Conservation (phyloP, 345 rosid genomes). For the Microthlaspi erraticum region DNA sequence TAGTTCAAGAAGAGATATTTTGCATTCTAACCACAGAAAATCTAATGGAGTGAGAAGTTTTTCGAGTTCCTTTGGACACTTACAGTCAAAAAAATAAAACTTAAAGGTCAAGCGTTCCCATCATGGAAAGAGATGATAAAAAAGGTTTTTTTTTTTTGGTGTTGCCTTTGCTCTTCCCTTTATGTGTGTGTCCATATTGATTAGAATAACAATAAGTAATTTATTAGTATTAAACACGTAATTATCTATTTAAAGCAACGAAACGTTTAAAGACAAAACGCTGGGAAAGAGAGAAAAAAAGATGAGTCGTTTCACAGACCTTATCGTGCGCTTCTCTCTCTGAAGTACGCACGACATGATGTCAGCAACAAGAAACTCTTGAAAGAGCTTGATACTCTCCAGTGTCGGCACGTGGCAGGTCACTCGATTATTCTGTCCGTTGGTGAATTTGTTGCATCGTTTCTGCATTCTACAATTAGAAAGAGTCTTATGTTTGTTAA, state of each 20-base stretch:
- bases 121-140: constrained; percentile 31
- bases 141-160: neutral
- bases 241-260: constrained; percentile 35
- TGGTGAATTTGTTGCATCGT: constrained; percentile 1
- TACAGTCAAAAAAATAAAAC: constrained; percentile 5
- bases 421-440: neutral
- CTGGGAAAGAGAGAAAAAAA: neutral
- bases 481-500: constrained; percentile 11
- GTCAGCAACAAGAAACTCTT: constrained; percentile 43
- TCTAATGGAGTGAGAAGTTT: constrained; percentile 19
- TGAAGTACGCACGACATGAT: constrained; percentile 42
- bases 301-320: constrained; percentile 13
- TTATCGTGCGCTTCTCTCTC: constrained; percentile 45
- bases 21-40: constrained; percentile 13
- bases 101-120: constrained; percentile 41
- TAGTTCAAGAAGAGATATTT: constrained; percentile 23
- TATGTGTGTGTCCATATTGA: constrained; percentile 22
- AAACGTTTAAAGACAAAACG: constrained; percentile 37
- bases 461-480: constrained; percentile 21
- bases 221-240: neutral
- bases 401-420: constrained; percentile 6
- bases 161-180: constrained; percentile 4
- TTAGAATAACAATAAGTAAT: constrained; percentile 5
- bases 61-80: constrained; percentile 33
- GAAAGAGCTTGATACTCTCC: constrained; percentile 1